phyloP scores from a whole-genome alignment of 306 rosid species.

The Carpinus fangiana region DNA sequence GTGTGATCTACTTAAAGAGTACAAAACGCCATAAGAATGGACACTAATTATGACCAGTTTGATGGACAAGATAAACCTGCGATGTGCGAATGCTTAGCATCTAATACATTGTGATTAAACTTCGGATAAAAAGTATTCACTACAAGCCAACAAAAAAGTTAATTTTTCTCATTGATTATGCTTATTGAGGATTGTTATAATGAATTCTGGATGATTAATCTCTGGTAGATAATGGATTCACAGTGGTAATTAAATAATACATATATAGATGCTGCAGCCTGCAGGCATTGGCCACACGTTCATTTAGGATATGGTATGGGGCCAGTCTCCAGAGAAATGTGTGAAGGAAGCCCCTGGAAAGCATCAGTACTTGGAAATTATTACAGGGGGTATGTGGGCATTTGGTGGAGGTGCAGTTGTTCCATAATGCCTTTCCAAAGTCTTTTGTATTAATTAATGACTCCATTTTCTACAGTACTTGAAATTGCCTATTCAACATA shows the following conservation, averaged over 20 bases:
- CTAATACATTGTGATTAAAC: conserved; percentile 29
- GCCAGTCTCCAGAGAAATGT: conserved; percentile 17
- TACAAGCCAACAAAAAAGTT: not conserved
- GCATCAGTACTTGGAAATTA: conserved; percentile 37
- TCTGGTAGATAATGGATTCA: not conserved
- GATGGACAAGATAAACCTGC: conserved; percentile 27
- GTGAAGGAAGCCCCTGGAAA: conserved; percentile 31
- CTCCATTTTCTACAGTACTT: conserved; percentile 21
- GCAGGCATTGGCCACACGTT: conserved; percentile 41
- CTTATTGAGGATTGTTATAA: conserved; percentile 27
- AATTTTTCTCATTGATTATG: not conserved
- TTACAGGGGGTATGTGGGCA: conserved; percentile 31
- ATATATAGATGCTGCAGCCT: not conserved
- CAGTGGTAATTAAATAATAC: conserved; percentile 1
- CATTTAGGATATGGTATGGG: conserved; percentile 41
- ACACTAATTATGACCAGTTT: conserved; percentile 30
- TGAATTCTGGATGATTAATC: conserved; percentile 28
- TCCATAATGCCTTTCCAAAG: conserved; percentile 18
- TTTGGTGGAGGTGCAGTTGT: conserved; percentile 15
- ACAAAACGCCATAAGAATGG: conserved; percentile 18
- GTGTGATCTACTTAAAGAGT: conserved; percentile 6
- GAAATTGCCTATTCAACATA: not conserved
- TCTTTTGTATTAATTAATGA: conserved; percentile 6
- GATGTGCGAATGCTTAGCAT: conserved; percentile 39
- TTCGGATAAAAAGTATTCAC: not conserved